These are phyloP conservation scores for Medicago truncatula DNA, from an alignment of 306 rosid species.

Conservation along the genomic window DNA sequence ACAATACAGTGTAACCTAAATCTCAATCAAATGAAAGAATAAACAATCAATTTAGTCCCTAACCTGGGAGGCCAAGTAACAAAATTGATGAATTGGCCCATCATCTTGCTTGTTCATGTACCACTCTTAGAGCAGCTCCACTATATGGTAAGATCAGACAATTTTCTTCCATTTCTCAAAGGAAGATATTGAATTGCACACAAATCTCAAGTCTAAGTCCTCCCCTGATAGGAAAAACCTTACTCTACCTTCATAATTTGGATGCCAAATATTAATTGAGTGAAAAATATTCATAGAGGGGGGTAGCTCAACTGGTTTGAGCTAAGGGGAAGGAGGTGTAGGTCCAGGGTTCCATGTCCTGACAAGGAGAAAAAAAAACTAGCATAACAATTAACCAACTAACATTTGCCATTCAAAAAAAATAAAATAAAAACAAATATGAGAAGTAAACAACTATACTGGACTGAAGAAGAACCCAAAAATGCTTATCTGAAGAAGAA, in stretches of 20 bases:
- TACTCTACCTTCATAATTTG: neutral
- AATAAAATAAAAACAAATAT: slow-evolving; percentile 3
- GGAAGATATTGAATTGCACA: slow-evolving; percentile 17
- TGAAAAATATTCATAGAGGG: slow-evolving; percentile 15
- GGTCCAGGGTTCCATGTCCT: no score
- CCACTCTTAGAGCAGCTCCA: slow-evolving; percentile 51
- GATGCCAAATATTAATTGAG: neutral
- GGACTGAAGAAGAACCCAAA: slow-evolving; percentile 38
- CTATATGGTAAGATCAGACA: slow-evolving; percentile 53
- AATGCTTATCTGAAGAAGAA: slow-evolving; percentile 26
- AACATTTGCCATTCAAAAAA: neutral
- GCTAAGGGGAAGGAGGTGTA: no score
- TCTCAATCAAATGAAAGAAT: slow-evolving; percentile 32
- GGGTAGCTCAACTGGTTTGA: no score
- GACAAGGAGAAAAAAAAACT: no score
- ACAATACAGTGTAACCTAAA: neutral
- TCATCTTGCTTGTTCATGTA: slow-evolving; percentile 64
- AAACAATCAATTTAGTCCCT: slow-evolving; percentile 34
- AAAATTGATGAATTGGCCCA: slow-evolving; percentile 90
- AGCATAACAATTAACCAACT: no score
- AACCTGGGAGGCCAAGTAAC: slow-evolving; percentile 99
- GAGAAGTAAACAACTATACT: slow-evolving; percentile 26
- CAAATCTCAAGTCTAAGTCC: slow-evolving; percentile 39
- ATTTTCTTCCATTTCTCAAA: slow-evolving; percentile 32
- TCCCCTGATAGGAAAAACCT: slow-evolving; percentile 25